Conservation (phyloP, 2,329 filamentous ascomycete genomes). For the Arthrobotrys sinensis region DNA sequence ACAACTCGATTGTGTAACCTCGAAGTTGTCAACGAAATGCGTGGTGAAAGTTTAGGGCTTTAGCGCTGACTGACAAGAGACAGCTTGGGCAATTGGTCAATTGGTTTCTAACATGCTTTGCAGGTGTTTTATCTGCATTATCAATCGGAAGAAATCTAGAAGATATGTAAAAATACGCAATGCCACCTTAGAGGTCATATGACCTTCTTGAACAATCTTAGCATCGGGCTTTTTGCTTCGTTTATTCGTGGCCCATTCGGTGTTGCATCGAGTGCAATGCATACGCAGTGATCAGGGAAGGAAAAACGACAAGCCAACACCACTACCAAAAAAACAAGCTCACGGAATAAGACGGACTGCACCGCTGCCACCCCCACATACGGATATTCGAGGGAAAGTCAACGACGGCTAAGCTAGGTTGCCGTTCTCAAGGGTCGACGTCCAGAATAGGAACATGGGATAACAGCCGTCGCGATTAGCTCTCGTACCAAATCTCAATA, state of each 20-base stretch:
- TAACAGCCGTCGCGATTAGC: slow-evolving; percentile 5
- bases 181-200: slow-evolving; percentile 32
- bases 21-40: background rate
- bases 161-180: slow-evolving; percentile 10
- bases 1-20: slow-evolving; percentile 25
- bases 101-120: slow-evolving; percentile 13
- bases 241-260: background rate
- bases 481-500: slow-evolving; percentile 15
- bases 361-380: slow-evolving; percentile 19
- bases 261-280: slow-evolving; percentile 12
- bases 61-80: background rate
- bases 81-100: slow-evolving; percentile 6
- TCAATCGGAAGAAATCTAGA: background rate
- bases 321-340: slow-evolving; percentile 34
- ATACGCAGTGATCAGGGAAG: background rate
- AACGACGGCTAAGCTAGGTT: slow-evolving; percentile 34
- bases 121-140: slow-evolving; percentile 26
- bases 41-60: background rate
- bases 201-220: slow-evolving; percentile 36
- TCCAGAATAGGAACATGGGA: slow-evolving; percentile 49
- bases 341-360: slow-evolving; percentile 14
- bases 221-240: background rate
- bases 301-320: background rate
- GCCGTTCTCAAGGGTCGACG: slow-evolving; percentile 31
- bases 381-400: slow-evolving; percentile 48